These are phyloP conservation scores for Ulmus americana DNA, from an alignment of 331 rosid genomes.

Conservation along the genomic window DNA sequence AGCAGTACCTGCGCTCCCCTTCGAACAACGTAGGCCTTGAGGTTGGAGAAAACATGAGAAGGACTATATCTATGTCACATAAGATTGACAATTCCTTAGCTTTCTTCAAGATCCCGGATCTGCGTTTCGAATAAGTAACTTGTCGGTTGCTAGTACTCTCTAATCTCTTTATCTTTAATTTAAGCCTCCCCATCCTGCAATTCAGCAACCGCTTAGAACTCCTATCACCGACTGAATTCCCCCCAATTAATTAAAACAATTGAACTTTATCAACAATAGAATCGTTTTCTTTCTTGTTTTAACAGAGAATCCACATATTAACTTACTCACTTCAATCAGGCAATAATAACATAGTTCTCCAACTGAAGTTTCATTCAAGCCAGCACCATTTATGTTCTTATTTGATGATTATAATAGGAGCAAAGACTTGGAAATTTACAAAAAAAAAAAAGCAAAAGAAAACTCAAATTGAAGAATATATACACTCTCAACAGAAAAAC, in stretches of 20 bases:
- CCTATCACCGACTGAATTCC: constrained; percentile 4
- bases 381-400: not conserved
- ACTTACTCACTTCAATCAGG: constrained; percentile 21
- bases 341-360: constrained; percentile 16
- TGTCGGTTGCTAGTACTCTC: constrained; percentile 67
- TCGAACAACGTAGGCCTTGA: constrained; percentile 54
- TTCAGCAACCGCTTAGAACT: constrained; percentile 10
- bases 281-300: not conserved
- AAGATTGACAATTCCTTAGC: constrained; percentile 65
- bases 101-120: constrained; percentile 67
- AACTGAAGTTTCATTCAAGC: constrained; percentile 12
- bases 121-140: constrained; percentile 63
- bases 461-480: not conserved
- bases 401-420: no score
- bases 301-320: not conserved
- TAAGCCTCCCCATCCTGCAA: constrained; percentile 82
- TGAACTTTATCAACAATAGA: not conserved
- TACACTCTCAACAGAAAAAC: not conserved
- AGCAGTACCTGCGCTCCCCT: constrained; percentile 60
- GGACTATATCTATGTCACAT: constrained; percentile 57
- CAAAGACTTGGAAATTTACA: no score
- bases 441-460: no score
- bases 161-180: constrained; percentile 67
- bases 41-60: constrained; percentile 82
- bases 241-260: constrained; percentile 5